A percentile compares a stretch with the other conserved stretches of the same genome.
Conservation (phyloP, 2,329 filamentous ascomycete genomes). For the Colletotrichum orchidophilum region DNA sequence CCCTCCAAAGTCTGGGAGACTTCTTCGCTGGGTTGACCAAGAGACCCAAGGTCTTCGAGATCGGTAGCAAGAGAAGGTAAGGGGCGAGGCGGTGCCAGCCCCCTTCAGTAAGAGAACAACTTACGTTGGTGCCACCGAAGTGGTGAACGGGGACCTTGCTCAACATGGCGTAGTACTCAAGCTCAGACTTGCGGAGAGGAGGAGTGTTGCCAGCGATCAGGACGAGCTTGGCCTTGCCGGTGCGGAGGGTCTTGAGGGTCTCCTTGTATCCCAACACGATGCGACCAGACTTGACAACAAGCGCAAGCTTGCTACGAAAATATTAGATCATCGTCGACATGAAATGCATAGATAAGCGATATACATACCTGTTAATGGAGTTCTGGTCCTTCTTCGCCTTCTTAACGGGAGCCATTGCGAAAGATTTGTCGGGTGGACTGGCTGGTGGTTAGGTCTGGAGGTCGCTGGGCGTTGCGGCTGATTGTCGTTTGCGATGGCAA, state of each 20-base stretch:
- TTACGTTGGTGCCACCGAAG: constrained; percentile 98
- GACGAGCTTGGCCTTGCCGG: constrained; percentile 98
- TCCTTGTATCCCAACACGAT: constrained; percentile 89
- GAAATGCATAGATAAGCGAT: not conserved
- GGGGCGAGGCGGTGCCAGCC: constrained; percentile 29
- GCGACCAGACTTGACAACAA: constrained; percentile 75
- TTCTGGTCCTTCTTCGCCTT: constrained; percentile 89
- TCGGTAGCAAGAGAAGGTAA: constrained; percentile 41
- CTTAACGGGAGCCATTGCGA: constrained; percentile 76
- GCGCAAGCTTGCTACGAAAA: constrained; percentile 58
- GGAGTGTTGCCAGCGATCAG: constrained; percentile 95
- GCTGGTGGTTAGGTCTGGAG: not conserved
- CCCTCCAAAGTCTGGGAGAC: constrained; percentile 91
- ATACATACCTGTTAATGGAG: constrained; percentile 58
- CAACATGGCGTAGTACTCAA: constrained; percentile 95
- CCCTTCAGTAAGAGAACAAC: constrained; percentile 52
- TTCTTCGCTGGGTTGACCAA: constrained; percentile 87
- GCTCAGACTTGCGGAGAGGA: constrained; percentile 96
- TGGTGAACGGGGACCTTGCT: constrained; percentile 97
- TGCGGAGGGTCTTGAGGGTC: constrained; percentile 84
- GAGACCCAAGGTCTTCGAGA: constrained; percentile 39
- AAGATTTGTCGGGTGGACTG: constrained; percentile 49
- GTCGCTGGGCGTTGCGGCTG: constrained; percentile 29
- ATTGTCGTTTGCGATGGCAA: constrained; percentile 13
- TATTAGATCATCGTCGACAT: not conserved